Evolutionary conservation across 345 rosid species (phyloP).

Genomic region (Citrus sinensis): DNA sequence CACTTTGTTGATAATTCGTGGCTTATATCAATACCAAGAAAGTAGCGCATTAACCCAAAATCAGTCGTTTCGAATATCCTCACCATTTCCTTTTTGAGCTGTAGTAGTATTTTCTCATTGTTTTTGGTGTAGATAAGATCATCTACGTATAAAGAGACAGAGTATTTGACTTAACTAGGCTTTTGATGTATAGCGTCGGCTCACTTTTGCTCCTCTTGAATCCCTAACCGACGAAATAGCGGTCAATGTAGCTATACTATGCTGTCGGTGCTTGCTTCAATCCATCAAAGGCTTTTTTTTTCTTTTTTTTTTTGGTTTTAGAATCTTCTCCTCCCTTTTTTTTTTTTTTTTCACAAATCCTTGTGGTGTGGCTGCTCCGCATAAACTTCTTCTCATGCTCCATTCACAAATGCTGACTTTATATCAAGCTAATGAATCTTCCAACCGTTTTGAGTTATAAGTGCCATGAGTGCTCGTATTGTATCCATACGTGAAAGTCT

Average conservation of each 20-base stretch:
- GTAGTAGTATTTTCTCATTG: too few species aligned
- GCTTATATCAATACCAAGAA: neutral
- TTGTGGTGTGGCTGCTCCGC: too few species aligned
- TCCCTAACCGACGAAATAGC: neutral
- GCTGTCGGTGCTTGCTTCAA: neutral
- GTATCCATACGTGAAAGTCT: too few species aligned
- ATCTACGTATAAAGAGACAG: neutral
- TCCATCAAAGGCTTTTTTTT: neutral
- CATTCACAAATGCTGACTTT: neutral
- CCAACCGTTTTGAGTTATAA: neutral
- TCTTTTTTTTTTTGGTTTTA: neutral
- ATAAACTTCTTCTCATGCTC: too few species aligned
- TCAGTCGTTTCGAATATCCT: neutral
- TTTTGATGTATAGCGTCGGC: neutral
- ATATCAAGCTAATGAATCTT: neutral
- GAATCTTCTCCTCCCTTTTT: neutral
- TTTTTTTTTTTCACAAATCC: too few species aligned
- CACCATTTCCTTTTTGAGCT: neutral
- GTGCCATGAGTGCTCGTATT: neutral
- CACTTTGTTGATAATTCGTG: neutral
- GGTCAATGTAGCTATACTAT: neutral
- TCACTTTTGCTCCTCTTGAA: neutral
- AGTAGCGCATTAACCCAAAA: neutral
- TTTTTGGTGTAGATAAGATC: neutral
- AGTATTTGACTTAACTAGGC: fast-evolving